Conservation (phyloP, 2,329 filamentous ascomycete species). For the Fonsecaea nubica region DNA sequence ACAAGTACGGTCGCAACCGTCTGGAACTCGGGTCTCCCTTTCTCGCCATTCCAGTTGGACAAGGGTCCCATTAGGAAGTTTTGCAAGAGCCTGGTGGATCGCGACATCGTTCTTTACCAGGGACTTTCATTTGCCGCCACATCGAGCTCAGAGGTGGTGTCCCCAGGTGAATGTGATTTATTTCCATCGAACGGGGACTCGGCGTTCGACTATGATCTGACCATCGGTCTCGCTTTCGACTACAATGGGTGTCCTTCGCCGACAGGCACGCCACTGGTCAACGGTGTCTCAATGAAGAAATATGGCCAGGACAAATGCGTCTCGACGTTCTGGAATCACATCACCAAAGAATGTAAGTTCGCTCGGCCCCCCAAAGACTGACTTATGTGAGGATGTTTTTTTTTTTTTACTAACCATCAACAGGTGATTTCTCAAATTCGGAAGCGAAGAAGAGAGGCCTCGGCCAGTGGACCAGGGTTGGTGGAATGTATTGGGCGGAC, state of each 20-base stretch:
- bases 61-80: neutral
- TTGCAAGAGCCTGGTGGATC: neutral
- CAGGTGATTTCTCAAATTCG: neutral
- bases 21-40: conserved; percentile 4
- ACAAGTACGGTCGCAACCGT: neutral
- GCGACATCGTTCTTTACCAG: neutral
- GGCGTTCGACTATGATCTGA: conserved; percentile 1
- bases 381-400: neutral
- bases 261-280: neutral
- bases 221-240: conserved; percentile 8
- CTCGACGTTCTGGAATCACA: neutral
- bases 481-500: conserved; percentile 17
- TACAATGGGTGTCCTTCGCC: neutral
- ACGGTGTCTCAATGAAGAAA: conserved; percentile 12
- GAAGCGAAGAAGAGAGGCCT: neutral
- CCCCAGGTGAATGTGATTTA: neutral
- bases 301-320: conserved; percentile 13
- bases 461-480: neutral
- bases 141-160: neutral
- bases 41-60: conserved; percentile 2
- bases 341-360: conserved; percentile 16
- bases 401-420: neutral
- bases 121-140: neutral
- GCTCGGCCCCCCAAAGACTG: neutral
- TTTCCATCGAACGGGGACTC: neutral